Conservation (phyloP, 116 monocot genomes). For the Dioscorea cayenensis region DNA sequence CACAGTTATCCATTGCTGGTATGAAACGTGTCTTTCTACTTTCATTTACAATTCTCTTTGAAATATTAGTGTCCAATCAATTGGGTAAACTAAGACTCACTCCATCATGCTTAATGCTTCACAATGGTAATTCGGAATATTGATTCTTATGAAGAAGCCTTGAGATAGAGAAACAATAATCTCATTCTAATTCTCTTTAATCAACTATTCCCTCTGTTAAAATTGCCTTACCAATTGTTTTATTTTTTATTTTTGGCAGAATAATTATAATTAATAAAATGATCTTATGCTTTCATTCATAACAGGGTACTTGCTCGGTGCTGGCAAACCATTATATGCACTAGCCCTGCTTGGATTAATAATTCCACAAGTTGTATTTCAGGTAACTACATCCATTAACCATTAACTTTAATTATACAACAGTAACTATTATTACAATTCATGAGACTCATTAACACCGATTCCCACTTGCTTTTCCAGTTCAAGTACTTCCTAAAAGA, state of each 20-base stretch:
- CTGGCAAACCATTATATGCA: constrained; percentile 70
- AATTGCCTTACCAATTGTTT: too few relatives aligned
- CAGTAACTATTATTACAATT: neutral
- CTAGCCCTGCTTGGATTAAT: constrained; percentile 68
- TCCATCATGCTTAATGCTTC: too few relatives aligned
- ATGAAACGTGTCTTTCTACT: constrained; percentile 2
- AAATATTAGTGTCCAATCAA: neutral
- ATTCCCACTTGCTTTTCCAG: constrained; percentile 29
- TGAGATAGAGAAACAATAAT: too few relatives aligned
- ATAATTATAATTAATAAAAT: too few relatives aligned
- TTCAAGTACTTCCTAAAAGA: constrained; percentile 85
- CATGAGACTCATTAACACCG: neutral
- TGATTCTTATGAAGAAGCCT: too few relatives aligned
- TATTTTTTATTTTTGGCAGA: too few relatives aligned
- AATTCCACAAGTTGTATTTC: constrained; percentile 74
- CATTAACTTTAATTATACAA: neutral
- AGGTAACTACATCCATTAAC: constrained; percentile 34
- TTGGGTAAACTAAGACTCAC: too few relatives aligned
- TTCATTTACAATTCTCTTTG: neutral
- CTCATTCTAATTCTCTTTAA: too few relatives aligned
- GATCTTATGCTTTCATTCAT: neutral
- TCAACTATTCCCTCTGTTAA: too few relatives aligned
- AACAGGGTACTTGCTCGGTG: constrained; percentile 69
- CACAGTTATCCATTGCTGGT: constrained; percentile 90
- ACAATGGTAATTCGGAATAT: too few relatives aligned